Conservation (phyloP, 257 asterid species). For the Gentiana macrophylla region DNA sequence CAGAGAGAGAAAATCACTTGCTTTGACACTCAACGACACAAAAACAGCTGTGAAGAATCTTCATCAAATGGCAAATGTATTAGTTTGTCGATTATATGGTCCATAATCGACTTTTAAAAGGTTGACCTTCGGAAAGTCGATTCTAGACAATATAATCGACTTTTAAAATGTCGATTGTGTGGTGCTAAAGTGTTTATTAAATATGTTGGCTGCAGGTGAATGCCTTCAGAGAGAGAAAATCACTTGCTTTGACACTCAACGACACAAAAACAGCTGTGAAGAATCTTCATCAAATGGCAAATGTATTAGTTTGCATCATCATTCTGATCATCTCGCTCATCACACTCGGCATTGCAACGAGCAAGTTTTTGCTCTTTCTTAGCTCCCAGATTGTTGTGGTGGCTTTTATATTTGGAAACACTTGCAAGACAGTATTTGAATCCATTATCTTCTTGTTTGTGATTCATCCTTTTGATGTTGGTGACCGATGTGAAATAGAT, state of each 20-base stretch:
- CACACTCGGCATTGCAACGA: constrained; percentile 55
- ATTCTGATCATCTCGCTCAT: constrained; percentile 45
- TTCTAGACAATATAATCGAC: too few relatives aligned
- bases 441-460: constrained; percentile 74
- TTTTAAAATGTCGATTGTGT: too few relatives aligned
- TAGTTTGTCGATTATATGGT: constrained; percentile 21
- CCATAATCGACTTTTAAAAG: too few relatives aligned
- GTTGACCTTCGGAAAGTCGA: too few relatives aligned
- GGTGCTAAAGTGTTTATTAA: too few relatives aligned
- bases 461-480: constrained; percentile 85
- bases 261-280: constrained; percentile 88
- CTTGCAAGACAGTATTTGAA: constrained; percentile 77
- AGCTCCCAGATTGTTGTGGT: constrained; percentile 86
- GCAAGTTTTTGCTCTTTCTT: constrained; percentile 54
- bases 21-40: constrained; percentile 75
- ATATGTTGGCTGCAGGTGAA: constrained; percentile 38
- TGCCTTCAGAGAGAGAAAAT: constrained; percentile 74
- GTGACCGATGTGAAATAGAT: constrained; percentile 86
- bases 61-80: constrained; percentile 57
- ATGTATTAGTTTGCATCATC: constrained; percentile 42
- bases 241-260: constrained; percentile 75
- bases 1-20: constrained; percentile 79
- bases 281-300: constrained; percentile 75
- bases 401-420: constrained; percentile 80
- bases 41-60: constrained; percentile 86